Base-by-base conservation (phyloP, 2,329 filamentous ascomycete species). In the Verticillium longisporum region DNA sequence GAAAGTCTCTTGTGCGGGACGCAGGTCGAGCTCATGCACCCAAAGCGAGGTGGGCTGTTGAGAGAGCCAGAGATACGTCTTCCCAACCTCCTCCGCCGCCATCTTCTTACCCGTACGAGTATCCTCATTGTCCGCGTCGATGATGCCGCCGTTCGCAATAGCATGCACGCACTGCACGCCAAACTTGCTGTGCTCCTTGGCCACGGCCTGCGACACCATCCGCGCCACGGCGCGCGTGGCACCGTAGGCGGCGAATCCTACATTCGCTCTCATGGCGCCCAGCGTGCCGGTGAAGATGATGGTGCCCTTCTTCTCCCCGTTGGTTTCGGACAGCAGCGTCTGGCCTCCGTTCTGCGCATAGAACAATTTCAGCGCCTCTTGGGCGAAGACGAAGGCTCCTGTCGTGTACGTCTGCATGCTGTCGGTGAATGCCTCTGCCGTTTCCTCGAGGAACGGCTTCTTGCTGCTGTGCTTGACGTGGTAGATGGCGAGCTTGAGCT, bases 131-230 rank as follows among this genome's bases (percentile, higher is more conserved):
- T 81, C 72, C 60, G 78, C 79, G 67, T 85, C 83, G 34, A 72
- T 73, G 60, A 86, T 85, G 0, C 69, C 71, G 0, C 82, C 82
- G 66, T 86, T 86, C 0, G 80, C 82, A 62, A 86, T 82, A 2
- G 83, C 77, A 70, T 87, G 83, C n/a, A 81, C 81, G 3, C 85
- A 81, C 68, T 86, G 82, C 0, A 86, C 70, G 1, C 83, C 83
- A 62, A 78, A 80, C n/a, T 76, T 75, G 64, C 78, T 82, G 71
- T 85, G 81, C 69, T 86, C 83, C 41, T 81, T 77, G 0, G 82
- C 82, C 54, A 86, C 69, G 9, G 77, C 79, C 69, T 85, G 82
- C 0, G 82, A 81, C 13, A 86, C 70, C 70, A 84, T 83, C 45
- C 83, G 71, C 6, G 83, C 81, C 1, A 78, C n/a, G 0, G 79